A percentile compares a stretch with the other conserved stretches of the same genome.
These are phyloP conservation scores for Chalciporus sp. DNA, from an alignment of 1,284 basidiomycete genomes.

Conservation along the genomic window DNA sequence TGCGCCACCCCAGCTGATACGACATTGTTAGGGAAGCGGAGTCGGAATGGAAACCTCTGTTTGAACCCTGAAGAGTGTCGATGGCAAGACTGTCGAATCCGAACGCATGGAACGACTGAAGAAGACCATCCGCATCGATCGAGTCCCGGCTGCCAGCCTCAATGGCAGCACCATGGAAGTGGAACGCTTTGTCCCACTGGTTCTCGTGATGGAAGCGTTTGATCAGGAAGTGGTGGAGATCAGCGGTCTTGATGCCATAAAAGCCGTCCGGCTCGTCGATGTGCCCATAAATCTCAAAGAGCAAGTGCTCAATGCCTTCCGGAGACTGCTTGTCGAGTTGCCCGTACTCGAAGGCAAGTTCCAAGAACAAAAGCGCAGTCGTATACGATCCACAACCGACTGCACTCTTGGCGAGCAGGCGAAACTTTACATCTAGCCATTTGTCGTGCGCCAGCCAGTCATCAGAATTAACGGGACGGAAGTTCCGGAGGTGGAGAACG, in stretches of 20 bases:
- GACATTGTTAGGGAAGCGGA: conserved; percentile 52
- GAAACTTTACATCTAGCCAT: conserved; percentile 84
- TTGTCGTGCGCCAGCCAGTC: conserved; percentile 71
- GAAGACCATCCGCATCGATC: conserved; percentile 55
- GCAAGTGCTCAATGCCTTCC: conserved; percentile 56
- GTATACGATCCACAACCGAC: conserved; percentile 83
- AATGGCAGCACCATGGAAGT: conserved; percentile 83
- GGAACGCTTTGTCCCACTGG: conserved; percentile 90
- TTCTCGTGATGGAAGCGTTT: conserved; percentile 90
- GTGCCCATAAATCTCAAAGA: conserved; percentile 92
- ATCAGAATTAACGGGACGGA: conserved; percentile 42
- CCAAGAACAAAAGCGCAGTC: conserved; percentile 88
- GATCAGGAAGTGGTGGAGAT: conserved; percentile 78
- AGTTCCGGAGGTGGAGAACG: conserved; percentile 82
- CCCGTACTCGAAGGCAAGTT: conserved; percentile 69
- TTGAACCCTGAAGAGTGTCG: conserved; percentile 52
- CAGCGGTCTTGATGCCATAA: conserved; percentile 84
- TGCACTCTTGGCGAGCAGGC: conserved; percentile 74
- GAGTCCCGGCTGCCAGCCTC: conserved; percentile 56
- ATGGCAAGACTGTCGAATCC: conserved; percentile 87
- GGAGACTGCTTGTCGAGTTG: conserved; percentile 27
- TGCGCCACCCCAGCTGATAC: conserved; percentile 87
- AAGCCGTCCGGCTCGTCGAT: conserved; percentile 98
- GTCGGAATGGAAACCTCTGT: conserved; percentile 38
- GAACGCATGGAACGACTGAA: conserved; percentile 81